These are phyloP conservation scores for Stachybotrys elegans DNA, from an alignment of 2,329 filamentous ascomycete genomes.

Conservation along the genomic window DNA sequence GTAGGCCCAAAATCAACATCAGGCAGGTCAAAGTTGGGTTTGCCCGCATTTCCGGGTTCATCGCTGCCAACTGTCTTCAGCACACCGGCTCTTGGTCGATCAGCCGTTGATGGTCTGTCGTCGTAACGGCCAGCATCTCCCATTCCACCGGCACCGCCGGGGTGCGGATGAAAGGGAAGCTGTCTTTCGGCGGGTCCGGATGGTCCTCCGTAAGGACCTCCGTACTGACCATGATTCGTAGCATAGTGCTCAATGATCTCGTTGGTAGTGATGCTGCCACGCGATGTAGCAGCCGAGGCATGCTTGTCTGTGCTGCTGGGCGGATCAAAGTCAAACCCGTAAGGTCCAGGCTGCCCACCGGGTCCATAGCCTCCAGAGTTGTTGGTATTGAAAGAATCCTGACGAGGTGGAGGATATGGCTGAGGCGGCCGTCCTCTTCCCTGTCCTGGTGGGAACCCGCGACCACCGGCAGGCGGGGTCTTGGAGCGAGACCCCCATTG, in stretches of 20 bases:
- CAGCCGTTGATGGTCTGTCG: constrained; percentile 55
- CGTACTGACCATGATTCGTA: constrained; percentile 19
- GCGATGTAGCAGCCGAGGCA: constrained; percentile 17
- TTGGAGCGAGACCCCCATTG: constrained; percentile 14
- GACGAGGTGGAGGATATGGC: constrained; percentile 14
- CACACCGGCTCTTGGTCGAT: constrained; percentile 72
- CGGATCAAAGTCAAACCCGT: constrained; percentile 18
- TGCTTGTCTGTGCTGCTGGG: constrained; percentile 16
- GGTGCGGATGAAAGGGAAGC: constrained; percentile 18
- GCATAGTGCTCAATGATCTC: constrained; percentile 35
- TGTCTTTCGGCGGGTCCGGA: constrained; percentile 16
- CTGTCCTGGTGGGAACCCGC: constrained; percentile 13
- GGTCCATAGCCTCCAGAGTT: constrained; percentile 11
- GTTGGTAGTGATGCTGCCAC: constrained; percentile 25
- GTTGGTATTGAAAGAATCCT: neutral
- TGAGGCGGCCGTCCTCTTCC: constrained; percentile 4
- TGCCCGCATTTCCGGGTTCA: constrained; percentile 20
- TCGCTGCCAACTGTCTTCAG: constrained; percentile 66
- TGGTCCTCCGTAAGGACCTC: constrained; percentile 12
- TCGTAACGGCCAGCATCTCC: constrained; percentile 54
- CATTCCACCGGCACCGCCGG: constrained; percentile 20
- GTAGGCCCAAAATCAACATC: constrained; percentile 84
- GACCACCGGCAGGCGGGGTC: constrained; percentile 14
- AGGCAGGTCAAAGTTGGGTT: constrained; percentile 54
- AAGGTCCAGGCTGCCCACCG: constrained; percentile 11